phyloP scores from a whole-genome alignment of 129 eudicot species.

The Arctium minus region DNA sequence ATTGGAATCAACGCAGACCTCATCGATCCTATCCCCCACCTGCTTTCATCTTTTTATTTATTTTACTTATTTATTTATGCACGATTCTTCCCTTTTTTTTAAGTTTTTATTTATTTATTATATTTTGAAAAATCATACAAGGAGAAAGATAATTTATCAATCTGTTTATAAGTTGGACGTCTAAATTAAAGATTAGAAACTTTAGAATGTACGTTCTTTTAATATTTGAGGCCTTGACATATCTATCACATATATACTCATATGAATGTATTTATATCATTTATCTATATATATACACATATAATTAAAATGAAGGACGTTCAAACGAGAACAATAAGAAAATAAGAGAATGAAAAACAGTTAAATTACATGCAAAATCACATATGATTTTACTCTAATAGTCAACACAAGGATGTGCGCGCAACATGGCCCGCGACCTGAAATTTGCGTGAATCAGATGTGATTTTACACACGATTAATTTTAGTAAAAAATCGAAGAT shows the following conservation, averaged over 20 bases:
- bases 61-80: not conserved
- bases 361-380: too few relatives aligned
- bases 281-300: not conserved
- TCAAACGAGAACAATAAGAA: too few relatives aligned
- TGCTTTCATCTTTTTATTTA: not conserved
- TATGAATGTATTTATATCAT: not conserved
- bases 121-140: not conserved
- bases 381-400: too few relatives aligned
- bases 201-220: not conserved
- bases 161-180: not conserved
- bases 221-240: too few relatives aligned
- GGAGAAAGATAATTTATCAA: not conserved
- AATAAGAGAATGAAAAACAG: too few relatives aligned
- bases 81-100: not conserved
- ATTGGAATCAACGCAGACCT: conserved; percentile 17
- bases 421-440: too few relatives aligned
- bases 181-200: not conserved
- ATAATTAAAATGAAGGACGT: too few relatives aligned
- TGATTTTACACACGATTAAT: too few relatives aligned
- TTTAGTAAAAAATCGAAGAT: too few relatives aligned
- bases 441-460: too few relatives aligned
- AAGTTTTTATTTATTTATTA: not conserved
- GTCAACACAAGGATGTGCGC: too few relatives aligned
- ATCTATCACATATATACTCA: too few relatives aligned
- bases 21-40: conserved; percentile 11